phyloP scores from a whole-genome alignment of 306 rosid genomes.

The Pachyrhizus erosus region DNA sequence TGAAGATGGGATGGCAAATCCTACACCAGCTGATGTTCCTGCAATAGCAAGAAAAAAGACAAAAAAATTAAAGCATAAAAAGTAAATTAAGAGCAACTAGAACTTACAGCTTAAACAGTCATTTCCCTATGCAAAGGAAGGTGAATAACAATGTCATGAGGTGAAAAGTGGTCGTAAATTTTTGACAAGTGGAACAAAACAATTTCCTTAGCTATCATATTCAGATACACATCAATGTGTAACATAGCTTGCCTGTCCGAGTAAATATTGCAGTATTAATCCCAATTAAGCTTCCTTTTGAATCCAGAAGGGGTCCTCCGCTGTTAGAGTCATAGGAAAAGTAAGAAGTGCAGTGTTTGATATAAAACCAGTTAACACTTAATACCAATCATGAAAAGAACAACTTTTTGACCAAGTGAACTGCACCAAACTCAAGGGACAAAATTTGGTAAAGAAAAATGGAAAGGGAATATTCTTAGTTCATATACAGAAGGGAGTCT shows the following conservation, averaged over 20 bases:
- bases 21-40: constrained; percentile 99
- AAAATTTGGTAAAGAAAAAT: constrained; percentile 25
- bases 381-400: constrained; percentile 4
- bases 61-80: constrained; percentile 3
- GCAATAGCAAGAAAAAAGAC: constrained; percentile 39
- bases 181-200: not conserved
- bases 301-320: constrained; percentile 93
- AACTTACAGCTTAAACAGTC: constrained; percentile 25
- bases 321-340: constrained; percentile 58
- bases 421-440: not conserved
- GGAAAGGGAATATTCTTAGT: constrained; percentile 13
- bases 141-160: constrained; percentile 21
- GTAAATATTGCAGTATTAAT: constrained; percentile 95
- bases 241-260: constrained; percentile 67
- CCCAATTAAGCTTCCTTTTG: constrained; percentile 91
- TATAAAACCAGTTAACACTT: not conserved
- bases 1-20: constrained; percentile 95
- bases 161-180: not conserved
- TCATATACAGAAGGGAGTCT: constrained; percentile 23
- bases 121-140: constrained; percentile 12
- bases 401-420: not conserved
- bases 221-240: constrained; percentile 4
- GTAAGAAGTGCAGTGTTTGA: constrained; percentile 29
- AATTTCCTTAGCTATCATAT: constrained; percentile 28
- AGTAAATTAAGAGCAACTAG: constrained; percentile 23